Evolutionary conservation across 176 grass and related monocot genomes (phyloP), one percentile per base, ranked within the genome.

Genomic region (Zea luxurians): DNA sequence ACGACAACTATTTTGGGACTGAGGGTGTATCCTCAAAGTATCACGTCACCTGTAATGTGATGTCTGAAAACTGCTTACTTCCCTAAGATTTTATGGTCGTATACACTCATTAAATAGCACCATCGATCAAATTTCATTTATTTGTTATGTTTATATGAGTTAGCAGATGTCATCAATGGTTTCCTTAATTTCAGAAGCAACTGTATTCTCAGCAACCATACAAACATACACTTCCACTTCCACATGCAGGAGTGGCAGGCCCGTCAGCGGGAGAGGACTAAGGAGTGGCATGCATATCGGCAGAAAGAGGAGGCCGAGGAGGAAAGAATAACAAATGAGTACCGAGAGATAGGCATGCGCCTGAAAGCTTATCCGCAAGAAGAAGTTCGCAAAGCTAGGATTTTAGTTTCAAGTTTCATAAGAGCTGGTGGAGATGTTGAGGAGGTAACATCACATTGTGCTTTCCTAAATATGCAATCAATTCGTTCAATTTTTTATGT

Each of bases 341-440:
- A 97, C 78, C 71, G 83, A 62, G 94, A 94, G 60, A 94, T 97
- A 68, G 94, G 94, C 49, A 94, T 92, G 89, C 84, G 91, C 44
- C 73, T 97, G 74, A 97, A 97, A 83, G 87, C 78, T 68, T 97
- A 94, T 69, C 94, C 91, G 84, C 84, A 92, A 73, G 94, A 97
- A 88, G 91, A 97, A 79, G 89, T 97, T 74, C 10, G 87, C 41
- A 92, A 92, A 92, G 87, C 91, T 64, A 90, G 91, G 59, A 82
- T 94, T 62, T 77, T 97, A 83, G 91, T 97, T 89, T 97, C 94
- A 82, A 91, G 78, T 83, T 97, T 97, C 49, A 92, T 97, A 74
- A 84, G 79, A 83, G 84, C 91, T 1, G 91, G 87, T 70, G 91
- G 85, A 88, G 85, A 92, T 83, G 60, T 97, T 85, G 94, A 97